Evolutionary conservation across 805 yeast species (phyloP).

Genomic region (Yarrowia divulgata): DNA sequence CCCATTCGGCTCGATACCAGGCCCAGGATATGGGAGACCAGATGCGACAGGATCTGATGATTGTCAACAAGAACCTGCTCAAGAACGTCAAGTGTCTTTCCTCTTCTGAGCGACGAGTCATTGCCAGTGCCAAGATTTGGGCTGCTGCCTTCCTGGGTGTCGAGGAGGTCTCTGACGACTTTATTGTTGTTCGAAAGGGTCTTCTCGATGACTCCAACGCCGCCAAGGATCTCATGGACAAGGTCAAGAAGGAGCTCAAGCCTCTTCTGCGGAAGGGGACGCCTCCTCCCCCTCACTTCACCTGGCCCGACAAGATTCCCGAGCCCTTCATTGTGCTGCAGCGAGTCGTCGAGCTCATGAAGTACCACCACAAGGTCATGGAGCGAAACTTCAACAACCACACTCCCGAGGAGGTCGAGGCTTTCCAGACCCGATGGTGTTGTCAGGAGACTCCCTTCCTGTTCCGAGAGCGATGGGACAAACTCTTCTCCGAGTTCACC

Average conservation of each 20-base stretch:
- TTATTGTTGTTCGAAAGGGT: slow-evolving; percentile 84
- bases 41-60: slow-evolving; percentile 86
- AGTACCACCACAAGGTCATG: slow-evolving; percentile 84
- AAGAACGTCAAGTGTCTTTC: slow-evolving; percentile 87
- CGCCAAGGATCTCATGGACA: slow-evolving; percentile 97
- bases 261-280: slow-evolving; percentile 94
- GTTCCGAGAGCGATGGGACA: slow-evolving; percentile 97
- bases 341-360: slow-evolving; percentile 94
- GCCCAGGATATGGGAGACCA: slow-evolving; percentile 96
- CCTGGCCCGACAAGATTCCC: slow-evolving; percentile 99
- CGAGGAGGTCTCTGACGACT: slow-evolving; percentile 76
- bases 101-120: slow-evolving; percentile 92
- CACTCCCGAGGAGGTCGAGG: slow-evolving; percentile 57
- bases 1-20: slow-evolving; percentile 95
- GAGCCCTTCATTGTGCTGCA: slow-evolving; percentile 94
- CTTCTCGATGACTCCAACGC: slow-evolving; percentile 96
- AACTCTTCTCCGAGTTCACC: slow-evolving; percentile 87
- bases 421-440: slow-evolving; percentile 87
- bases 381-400: slow-evolving; percentile 74
- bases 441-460: slow-evolving; percentile 92
- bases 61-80: slow-evolving; percentile 82
- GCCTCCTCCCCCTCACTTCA: slow-evolving; percentile 95
- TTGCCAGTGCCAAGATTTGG: slow-evolving; percentile 89
- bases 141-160: slow-evolving; percentile 77
- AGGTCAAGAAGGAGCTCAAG: slow-evolving; percentile 94